Percentiles rank a stretch among this genome's conserved stretches.
phyloP scores from a whole-genome alignment of 352 stramenopile species.

The Phytophthora agathidicida region DNA sequence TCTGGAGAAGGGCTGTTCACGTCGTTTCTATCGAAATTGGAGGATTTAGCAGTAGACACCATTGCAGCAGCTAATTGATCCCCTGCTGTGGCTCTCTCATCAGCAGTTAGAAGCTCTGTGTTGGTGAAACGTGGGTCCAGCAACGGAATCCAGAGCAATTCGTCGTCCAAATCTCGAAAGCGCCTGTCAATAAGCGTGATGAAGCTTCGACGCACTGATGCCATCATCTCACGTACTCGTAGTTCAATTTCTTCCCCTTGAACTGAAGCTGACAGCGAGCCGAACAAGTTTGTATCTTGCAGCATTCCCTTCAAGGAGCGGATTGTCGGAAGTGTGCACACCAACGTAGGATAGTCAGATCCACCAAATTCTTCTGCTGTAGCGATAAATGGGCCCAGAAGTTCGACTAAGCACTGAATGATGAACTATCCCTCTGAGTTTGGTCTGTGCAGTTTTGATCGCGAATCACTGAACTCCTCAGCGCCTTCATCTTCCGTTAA shows the following conservation, averaged over 20 bases:
- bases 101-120: not conserved
- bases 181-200: not conserved
- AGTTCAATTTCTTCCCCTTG: not conserved
- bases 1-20: too few species aligned
- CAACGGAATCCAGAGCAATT: slow-evolving; percentile 2
- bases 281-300: not conserved
- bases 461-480: slow-evolving; percentile 3
- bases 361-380: not conserved
- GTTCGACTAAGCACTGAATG: not conserved
- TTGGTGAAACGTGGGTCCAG: not conserved
- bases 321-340: not conserved
- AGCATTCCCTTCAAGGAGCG: not conserved
- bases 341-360: slow-evolving; percentile 1
- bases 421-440: not conserved
- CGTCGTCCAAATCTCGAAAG: not conserved
- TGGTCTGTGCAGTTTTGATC: not conserved
- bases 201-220: slow-evolving; percentile 1
- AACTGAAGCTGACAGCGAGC: not conserved
- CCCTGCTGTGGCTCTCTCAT: not conserved
- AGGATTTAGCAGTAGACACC: too few species aligned
- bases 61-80: too few species aligned
- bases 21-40: too few species aligned
- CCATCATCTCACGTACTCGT: not conserved
- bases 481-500: not conserved
- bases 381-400: slow-evolving; percentile 1